A percentile compares a stretch with the other conserved stretches of the same genome.
Conservation (phyloP, 257 asterid species). For the Solanum lignicaule region DNA sequence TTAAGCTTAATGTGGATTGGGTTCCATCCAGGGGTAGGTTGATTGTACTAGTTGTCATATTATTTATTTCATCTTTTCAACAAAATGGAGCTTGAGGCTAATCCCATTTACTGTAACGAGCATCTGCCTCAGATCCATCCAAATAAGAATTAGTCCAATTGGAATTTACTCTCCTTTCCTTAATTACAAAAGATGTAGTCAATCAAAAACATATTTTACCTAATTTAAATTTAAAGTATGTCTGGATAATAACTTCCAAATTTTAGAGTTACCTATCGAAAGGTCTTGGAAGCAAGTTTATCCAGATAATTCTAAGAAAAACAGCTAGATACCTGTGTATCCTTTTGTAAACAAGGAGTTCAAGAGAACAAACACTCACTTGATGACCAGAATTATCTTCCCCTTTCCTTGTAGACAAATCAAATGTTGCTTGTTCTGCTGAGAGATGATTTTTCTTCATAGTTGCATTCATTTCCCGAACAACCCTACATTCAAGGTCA, state of each 20-base stretch:
- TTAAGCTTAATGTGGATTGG: neutral
- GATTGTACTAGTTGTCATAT: neutral
- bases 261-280: neutral
- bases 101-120: neutral
- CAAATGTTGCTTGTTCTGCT: conserved; percentile 37
- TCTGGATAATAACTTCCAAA: neutral
- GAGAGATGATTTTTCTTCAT: conserved; percentile 48
- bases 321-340: neutral
- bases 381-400: conserved; percentile 45
- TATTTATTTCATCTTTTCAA: neutral
- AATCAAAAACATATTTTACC: neutral
- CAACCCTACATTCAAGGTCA: conserved; percentile 56
- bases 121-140: neutral
- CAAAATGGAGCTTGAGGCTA: neutral
- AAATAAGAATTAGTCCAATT: neutral
- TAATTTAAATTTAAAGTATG: neutral
- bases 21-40: neutral
- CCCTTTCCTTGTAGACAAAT: conserved; percentile 47
- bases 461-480: conserved; percentile 66
- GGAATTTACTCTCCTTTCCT: neutral
- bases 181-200: neutral
- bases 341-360: neutral
- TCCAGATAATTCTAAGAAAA: neutral
- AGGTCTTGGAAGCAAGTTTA: neutral
- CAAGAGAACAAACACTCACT: conserved; percentile 42